Base-by-base conservation (phyloP, 345 rosid genomes). In the Mallotus nudiflorus region DNA sequence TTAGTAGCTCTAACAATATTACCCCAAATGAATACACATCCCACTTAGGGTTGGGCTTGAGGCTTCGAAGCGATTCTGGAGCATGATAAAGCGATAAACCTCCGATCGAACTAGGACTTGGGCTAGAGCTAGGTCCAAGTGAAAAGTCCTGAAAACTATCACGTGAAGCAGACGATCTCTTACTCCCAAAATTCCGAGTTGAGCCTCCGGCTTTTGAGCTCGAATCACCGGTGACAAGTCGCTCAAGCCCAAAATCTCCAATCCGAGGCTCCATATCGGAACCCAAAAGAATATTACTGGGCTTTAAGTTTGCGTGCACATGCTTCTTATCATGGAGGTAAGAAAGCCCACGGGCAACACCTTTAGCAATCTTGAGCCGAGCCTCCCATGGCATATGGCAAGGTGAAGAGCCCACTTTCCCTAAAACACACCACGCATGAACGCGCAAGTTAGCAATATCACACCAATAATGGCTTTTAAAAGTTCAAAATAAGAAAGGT, bases 231-330 rank as follows among this genome's bases (percentile, higher is more conserved):
- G 84, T 75, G 2, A 89, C 53, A 61, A 95, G 89, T 78, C 75
- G 85, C 35, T 95, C 97, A 3, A 95, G 93, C 24, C 99, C 97
- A 39, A 95, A 92, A 73, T 95, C 97, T 2, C 97, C 96, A 0
- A 95, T 77, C 62, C 73, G 85, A 3, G 99, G 99, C 72, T 90
- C 97, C 92, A 89, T 83, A 50, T 92, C 85, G 1, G 74, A 11
- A 24, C 92, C 90, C 79, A 95, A 73, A 3, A 95, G 91, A 62
- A 95, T 85, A 61, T 95, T 90, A 46, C 95, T 82, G 62, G 97
- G 99, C 83, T 92, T 95, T 63, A 95, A 78, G 73, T 92, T 95
- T 22, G 90, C 97, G 37, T 95, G 93, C 45, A 95, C 90, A 7
- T 90, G 91, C 76, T 86, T 92, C 83, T 88, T 92, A 51, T 95